Evolutionary conservation across 2,329 filamentous ascomycete species (phyloP).

Genomic region (Botrytis porri): DNA sequence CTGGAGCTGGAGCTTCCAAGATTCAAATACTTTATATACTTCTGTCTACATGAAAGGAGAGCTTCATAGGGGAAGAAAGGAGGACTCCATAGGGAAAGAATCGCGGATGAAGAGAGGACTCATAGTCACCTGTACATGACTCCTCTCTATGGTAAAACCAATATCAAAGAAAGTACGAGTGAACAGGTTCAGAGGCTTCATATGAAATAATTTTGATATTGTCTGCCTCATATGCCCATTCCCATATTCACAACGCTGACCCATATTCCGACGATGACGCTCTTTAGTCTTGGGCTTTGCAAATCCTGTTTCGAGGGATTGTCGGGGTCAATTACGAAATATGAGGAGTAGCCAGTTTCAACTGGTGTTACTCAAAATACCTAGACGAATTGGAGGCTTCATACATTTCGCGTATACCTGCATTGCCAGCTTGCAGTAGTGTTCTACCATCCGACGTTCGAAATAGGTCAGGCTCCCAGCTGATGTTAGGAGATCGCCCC

Average conservation of each 20-base stretch:
- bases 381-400: constrained; percentile 17
- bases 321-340: constrained; percentile 9
- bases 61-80: too few species aligned
- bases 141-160: neutral
- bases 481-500: constrained; percentile 13
- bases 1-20: neutral
- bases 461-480: constrained; percentile 18
- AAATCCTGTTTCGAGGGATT: neutral
- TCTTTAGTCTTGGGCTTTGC: neutral
- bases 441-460: constrained; percentile 12
- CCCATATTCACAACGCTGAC: neutral
- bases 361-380: constrained; percentile 7
- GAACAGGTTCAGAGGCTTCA: neutral
- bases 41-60: too few species aligned
- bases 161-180: neutral
- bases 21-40: neutral
- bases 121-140: neutral
- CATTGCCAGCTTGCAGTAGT: constrained; percentile 22
- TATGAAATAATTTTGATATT: neutral
- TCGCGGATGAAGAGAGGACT: neutral
- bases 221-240: neutral
- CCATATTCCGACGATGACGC: neutral
- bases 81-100: too few species aligned
- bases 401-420: constrained; percentile 20
- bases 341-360: neutral